Conservation (phyloP, 2,329 filamentous ascomycete genomes). For the Claviceps fusiformis region DNA sequence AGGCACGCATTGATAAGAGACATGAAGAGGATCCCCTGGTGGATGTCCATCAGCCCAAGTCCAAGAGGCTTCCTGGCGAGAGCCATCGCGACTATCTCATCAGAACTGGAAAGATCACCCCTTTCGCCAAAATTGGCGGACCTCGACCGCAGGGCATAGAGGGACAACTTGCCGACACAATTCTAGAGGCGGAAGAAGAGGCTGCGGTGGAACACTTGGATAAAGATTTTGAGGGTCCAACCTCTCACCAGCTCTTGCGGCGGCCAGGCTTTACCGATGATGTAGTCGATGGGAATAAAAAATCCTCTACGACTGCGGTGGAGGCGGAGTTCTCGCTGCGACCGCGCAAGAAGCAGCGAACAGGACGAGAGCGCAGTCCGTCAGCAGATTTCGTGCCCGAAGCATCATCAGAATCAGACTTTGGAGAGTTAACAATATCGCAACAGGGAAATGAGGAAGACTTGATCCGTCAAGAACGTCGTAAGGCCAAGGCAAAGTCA, state of each 20-base stretch:
- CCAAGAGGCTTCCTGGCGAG: slow-evolving; percentile 60
- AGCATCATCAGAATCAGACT: slow-evolving; percentile 18
- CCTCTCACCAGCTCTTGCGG: slow-evolving; percentile 61
- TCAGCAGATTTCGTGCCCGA: slow-evolving; percentile 33
- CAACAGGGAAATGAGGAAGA: slow-evolving; percentile 27
- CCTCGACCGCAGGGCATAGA: slow-evolving; percentile 47
- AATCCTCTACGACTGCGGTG: neutral
- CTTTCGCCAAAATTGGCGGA: slow-evolving; percentile 68
- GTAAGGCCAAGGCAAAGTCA: slow-evolving; percentile 29
- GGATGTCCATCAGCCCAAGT: slow-evolving; percentile 31
- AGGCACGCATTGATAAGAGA: slow-evolving; percentile 65
- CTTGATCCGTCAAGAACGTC: slow-evolving; percentile 22
- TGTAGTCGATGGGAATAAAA: slow-evolving; percentile 4
- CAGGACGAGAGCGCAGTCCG: slow-evolving; percentile 23
- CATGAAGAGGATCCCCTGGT: slow-evolving; percentile 39
- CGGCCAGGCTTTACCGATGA: slow-evolving; percentile 52
- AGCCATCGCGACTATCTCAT: slow-evolving; percentile 81
- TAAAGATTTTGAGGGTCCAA: slow-evolving; percentile 30
- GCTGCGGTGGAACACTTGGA: slow-evolving; percentile 29
- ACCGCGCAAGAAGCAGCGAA: slow-evolving; percentile 41
- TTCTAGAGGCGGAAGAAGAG: slow-evolving; percentile 73
- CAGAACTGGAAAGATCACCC: slow-evolving; percentile 92
- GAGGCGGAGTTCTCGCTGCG: slow-evolving; percentile 44
- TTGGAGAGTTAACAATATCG: slow-evolving; percentile 22
- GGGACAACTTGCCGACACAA: slow-evolving; percentile 60